Percentiles rank a stretch among this genome's conserved stretches.
phyloP scores from a whole-genome alignment of 306 rosid genomes.

The Carpinus viminea region DNA sequence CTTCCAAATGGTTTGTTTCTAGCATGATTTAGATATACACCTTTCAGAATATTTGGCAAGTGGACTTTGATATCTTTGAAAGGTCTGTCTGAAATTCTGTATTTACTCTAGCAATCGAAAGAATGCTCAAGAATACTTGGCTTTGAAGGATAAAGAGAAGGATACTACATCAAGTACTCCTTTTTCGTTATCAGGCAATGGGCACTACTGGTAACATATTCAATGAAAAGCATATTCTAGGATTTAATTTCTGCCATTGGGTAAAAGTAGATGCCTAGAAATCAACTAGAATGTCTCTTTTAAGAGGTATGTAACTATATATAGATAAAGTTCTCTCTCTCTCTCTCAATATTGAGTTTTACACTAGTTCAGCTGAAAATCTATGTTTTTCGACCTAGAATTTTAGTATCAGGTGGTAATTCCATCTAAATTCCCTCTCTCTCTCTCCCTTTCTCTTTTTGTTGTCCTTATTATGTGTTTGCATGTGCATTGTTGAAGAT shows the following conservation, averaged over 20 bases:
- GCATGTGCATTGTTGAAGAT: neutral
- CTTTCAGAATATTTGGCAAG: neutral
- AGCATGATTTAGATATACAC: neutral
- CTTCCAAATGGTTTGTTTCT: neutral
- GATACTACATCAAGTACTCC: neutral
- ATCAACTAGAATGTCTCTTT: neutral
- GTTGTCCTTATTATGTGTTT: neutral
- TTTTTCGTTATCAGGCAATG: too few relatives aligned
- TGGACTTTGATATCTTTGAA: neutral
- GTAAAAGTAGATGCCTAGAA: neutral
- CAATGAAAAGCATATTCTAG: neutral
- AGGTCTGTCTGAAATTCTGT: neutral
- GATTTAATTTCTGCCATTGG: neutral
- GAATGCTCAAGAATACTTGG: neutral
- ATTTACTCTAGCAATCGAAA: neutral
- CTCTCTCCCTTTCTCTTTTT: constrained; percentile 7
- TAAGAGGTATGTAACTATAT: neutral
- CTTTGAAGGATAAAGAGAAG: neutral
- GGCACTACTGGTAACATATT: too few relatives aligned
- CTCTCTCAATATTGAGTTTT: neutral
- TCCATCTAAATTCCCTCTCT: neutral
- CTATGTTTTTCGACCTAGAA: neutral
- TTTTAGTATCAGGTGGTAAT: neutral
- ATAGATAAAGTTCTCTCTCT: neutral
- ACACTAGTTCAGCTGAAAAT: neutral